Percentiles rank a stretch among this genome's conserved stretches.
phyloP scores from a whole-genome alignment of 805 yeast genomes.

The Vanderwaltozyma verrucispora region DNA sequence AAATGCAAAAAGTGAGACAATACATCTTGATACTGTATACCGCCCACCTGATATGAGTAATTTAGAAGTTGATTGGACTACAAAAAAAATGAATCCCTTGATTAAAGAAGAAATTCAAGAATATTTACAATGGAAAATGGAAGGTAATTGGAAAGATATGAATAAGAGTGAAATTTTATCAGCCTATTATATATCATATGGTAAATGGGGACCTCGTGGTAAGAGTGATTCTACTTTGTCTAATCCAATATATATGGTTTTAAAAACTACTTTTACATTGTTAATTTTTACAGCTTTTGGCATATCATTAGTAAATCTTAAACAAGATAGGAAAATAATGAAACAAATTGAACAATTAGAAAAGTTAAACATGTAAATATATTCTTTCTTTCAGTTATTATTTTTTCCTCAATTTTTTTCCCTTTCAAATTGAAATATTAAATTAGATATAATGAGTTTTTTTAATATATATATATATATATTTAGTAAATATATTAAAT shows the following conservation, averaged over 20 bases:
- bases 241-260: constrained; percentile 9
- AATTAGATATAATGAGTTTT: background rate
- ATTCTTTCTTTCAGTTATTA: no score
- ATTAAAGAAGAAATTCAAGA: constrained; percentile 31
- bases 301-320: constrained; percentile 6
- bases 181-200: constrained; percentile 29
- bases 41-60: constrained; percentile 26
- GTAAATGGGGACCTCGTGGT: constrained; percentile 31
- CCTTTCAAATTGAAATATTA: background rate
- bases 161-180: constrained; percentile 22
- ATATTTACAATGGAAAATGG: constrained; percentile 26
- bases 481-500: background rate
- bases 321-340: constrained; percentile 3
- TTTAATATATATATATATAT: background rate
- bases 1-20: background rate
- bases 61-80: constrained; percentile 25
- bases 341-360: background rate
- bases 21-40: constrained; percentile 5
- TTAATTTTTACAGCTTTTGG: constrained; percentile 14
- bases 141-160: constrained; percentile 26
- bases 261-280: constrained; percentile 17
- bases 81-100: constrained; percentile 18
- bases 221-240: constrained; percentile 1
- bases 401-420: no score
- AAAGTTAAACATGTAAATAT: background rate